Evolutionary conservation across 2,329 filamentous ascomycete genomes (phyloP).

Genomic region (Colletotrichum chlorophyti): DNA sequence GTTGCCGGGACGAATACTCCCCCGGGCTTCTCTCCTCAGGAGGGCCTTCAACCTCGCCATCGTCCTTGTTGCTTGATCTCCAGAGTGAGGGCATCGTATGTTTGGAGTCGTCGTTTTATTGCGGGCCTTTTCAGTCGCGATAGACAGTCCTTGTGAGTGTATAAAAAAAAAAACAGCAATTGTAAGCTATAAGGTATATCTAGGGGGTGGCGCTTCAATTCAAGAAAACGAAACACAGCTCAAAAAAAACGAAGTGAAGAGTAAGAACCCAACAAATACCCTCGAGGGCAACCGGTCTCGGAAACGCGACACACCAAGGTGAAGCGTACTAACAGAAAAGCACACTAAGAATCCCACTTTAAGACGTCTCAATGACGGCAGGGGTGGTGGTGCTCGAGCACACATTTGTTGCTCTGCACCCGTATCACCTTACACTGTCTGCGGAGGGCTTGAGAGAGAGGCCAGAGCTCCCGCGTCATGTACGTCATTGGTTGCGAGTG

Average conservation of each 20-base stretch:
- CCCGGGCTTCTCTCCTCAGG: slow-evolving; percentile 13
- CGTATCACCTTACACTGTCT: not conserved
- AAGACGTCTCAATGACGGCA: slow-evolving; percentile 27
- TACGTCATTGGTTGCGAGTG: slow-evolving; percentile 19
- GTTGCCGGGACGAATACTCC: slow-evolving; percentile 28
- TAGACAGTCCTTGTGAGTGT: not conserved
- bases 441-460: not conserved
- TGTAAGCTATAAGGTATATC: too few species aligned
- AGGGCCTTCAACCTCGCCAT: slow-evolving; percentile 35
- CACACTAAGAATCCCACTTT: not conserved
- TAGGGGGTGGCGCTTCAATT: too few species aligned
- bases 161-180: too few species aligned
- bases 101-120: too few species aligned
- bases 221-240: too few species aligned
- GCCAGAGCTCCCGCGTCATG: slow-evolving; percentile 22
- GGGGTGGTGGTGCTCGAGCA: not conserved
- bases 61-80: slow-evolving; percentile 26
- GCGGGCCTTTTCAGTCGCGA: not conserved
- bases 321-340: not conserved
- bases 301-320: not conserved
- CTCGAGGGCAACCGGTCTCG: too few species aligned
- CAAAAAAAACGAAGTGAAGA: too few species aligned
- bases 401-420: too few species aligned
- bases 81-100: slow-evolving; percentile 23
- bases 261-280: too few species aligned